Evolutionary conservation across 352 stramenopile species (phyloP).

Genomic region (Phytophthora fragariaefolia): DNA sequence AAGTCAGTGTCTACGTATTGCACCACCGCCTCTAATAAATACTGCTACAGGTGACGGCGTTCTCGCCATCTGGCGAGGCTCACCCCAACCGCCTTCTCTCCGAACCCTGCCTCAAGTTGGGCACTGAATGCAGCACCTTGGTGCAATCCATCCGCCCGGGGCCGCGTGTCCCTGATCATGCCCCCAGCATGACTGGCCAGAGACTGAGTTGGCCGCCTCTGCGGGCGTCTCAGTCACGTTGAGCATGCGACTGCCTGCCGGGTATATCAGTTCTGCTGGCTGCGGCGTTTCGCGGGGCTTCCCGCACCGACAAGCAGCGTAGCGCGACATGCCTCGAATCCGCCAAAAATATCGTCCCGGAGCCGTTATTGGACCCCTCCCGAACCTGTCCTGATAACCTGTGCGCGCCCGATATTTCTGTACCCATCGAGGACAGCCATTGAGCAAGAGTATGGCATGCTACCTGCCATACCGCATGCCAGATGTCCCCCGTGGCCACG

Average conservation of each 20-base stretch:
- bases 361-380: constrained; percentile 32
- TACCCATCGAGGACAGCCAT: constrained; percentile 14
- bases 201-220: background rate
- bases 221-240: constrained; percentile 2
- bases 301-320: constrained; percentile 24
- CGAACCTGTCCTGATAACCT: constrained; percentile 40
- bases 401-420: constrained; percentile 13
- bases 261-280: background rate
- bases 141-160: too few species aligned
- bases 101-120: constrained; percentile 12
- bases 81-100: constrained; percentile 36
- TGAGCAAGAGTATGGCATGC: background rate
- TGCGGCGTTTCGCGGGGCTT: constrained; percentile 20
- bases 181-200: too few species aligned
- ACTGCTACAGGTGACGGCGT: background rate
- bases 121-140: background rate
- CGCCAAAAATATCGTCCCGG: constrained; percentile 39
- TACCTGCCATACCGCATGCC: constrained; percentile 16
- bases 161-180: constrained; percentile 3
- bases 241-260: background rate
- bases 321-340: constrained; percentile 36
- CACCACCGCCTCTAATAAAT: too few species aligned
- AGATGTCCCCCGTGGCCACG: constrained; percentile 2
- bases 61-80: constrained; percentile 25
- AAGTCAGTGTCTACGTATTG: too few species aligned